Percentiles rank a stretch among this genome's conserved stretches.
These are phyloP conservation scores for Penicillium chermesinum DNA, from an alignment of 495 filamentous ascomycete species.

Conservation along the genomic window DNA sequence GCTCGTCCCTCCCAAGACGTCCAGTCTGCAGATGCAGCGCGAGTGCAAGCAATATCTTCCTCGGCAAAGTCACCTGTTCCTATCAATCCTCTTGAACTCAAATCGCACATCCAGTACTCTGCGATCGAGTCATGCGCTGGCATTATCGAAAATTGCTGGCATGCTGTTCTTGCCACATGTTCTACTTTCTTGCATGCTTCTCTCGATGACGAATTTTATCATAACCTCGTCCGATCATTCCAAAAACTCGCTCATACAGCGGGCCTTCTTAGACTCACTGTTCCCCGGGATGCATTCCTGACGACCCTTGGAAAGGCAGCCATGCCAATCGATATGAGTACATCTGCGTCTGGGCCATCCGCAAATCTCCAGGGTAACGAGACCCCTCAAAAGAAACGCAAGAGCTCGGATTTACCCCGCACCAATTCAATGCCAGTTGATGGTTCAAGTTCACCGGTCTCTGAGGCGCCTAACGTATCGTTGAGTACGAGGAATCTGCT, in stretches of 20 bases:
- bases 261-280: constrained; percentile 74
- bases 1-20: constrained; percentile 36
- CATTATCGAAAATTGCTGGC: constrained; percentile 91
- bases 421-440: constrained; percentile 18
- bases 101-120: constrained; percentile 61
- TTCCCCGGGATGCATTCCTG: constrained; percentile 88
- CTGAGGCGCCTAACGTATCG: constrained; percentile 35
- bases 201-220: constrained; percentile 91
- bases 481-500: constrained; percentile 85
- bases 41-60: constrained; percentile 32
- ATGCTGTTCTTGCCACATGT: constrained; percentile 85
- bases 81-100: constrained; percentile 71
- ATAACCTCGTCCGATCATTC: constrained; percentile 85
- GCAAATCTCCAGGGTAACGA: constrained; percentile 17
- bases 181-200: constrained; percentile 92
- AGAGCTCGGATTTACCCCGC: constrained; percentile 20
- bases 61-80: constrained; percentile 59
- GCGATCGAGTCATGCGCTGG: constrained; percentile 70
- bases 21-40: constrained; percentile 29
- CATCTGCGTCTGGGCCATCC: no score
- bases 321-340: constrained; percentile 73
- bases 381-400: constrained; percentile 37
- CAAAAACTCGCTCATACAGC: constrained; percentile 96
- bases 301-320: constrained; percentile 91
- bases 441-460: constrained; percentile 11